phyloP scores from a whole-genome alignment of 306 rosid species.

The Urtica urens region DNA sequence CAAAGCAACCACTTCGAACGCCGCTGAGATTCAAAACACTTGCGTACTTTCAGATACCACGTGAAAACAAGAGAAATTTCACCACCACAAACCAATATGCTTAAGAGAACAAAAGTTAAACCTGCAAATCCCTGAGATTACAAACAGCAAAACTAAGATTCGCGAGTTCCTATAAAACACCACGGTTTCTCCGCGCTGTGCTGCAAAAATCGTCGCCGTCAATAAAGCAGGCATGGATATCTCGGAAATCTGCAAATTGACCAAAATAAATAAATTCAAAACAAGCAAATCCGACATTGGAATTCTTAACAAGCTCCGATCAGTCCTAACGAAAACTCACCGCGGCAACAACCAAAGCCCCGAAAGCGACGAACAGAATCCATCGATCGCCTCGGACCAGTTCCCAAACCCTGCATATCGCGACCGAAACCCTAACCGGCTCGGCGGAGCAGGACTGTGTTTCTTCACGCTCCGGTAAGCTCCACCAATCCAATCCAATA shows the following conservation, averaged over 20 bases:
- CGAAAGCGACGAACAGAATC: slow-evolving; percentile 34
- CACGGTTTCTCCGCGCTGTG: slow-evolving; percentile 41
- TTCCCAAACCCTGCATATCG: slow-evolving; percentile 49
- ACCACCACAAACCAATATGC: neutral
- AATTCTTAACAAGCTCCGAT: neutral
- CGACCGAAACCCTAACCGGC: slow-evolving; percentile 22
- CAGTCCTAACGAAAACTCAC: slow-evolving; percentile 21
- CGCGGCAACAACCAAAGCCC: slow-evolving; percentile 35
- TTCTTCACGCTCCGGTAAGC: slow-evolving; percentile 13
- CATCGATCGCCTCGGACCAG: slow-evolving; percentile 35
- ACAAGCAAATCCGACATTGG: neutral
- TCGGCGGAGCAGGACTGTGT: slow-evolving; percentile 18
- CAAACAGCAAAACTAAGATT: slow-evolving; percentile 39
- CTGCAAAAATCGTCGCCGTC: slow-evolving; percentile 62
- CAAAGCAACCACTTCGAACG: slow-evolving; percentile 62
- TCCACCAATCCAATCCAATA: neutral
- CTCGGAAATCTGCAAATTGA: slow-evolving; percentile 52
- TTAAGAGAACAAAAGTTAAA: slow-evolving; percentile 13
- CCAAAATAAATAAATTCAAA: neutral
- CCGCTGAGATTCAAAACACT: slow-evolving; percentile 55
- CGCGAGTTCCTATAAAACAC: slow-evolving; percentile 40
- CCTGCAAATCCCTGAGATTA: slow-evolving; percentile 72
- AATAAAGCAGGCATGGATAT: slow-evolving; percentile 57
- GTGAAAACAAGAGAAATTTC: neutral
- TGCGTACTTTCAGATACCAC: neutral